phyloP scores from a whole-genome alignment of 371 early-diverging fungal genomes.

The Syncephalastrum contaminatum region DNA sequence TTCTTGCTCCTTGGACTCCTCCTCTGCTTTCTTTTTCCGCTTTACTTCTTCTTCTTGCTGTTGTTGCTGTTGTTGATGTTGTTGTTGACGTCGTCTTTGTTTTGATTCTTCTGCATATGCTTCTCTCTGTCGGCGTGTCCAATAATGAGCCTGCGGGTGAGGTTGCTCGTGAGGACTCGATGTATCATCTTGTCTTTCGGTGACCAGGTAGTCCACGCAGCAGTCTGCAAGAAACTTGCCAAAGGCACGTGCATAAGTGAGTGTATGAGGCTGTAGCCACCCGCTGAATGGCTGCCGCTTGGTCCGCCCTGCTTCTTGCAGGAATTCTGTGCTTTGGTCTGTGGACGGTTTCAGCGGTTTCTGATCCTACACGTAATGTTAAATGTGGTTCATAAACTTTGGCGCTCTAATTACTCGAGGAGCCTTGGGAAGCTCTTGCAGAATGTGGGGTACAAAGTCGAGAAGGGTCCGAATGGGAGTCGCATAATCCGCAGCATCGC shows the following conservation, averaged over 20 bases:
- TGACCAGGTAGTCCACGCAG: slow-evolving; percentile 8
- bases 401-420: background rate
- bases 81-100: slow-evolving; percentile 7
- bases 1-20: slow-evolving; percentile 10
- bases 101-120: background rate
- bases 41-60: slow-evolving; percentile 9
- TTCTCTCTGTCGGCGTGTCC: background rate
- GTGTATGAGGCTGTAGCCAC: no score
- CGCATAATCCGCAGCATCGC: slow-evolving; percentile 47
- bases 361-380: no score
- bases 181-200: background rate
- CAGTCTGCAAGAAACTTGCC: slow-evolving; percentile 9
- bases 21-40: slow-evolving; percentile 12
- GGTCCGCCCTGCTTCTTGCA: no score
- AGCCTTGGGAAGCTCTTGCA: slow-evolving; percentile 46
- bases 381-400: no score
- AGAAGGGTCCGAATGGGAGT: slow-evolving; percentile 52
- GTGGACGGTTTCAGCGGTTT: no score
- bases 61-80: slow-evolving; percentile 10
- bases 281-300: no score
- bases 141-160: background rate
- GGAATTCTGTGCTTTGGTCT: no score
- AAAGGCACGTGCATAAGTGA: background rate
- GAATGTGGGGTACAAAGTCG: slow-evolving; percentile 56
- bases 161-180: no score